Evolutionary conservation across 305 asterid genomes (phyloP).

Genomic region (Fraxinus platypoda): DNA sequence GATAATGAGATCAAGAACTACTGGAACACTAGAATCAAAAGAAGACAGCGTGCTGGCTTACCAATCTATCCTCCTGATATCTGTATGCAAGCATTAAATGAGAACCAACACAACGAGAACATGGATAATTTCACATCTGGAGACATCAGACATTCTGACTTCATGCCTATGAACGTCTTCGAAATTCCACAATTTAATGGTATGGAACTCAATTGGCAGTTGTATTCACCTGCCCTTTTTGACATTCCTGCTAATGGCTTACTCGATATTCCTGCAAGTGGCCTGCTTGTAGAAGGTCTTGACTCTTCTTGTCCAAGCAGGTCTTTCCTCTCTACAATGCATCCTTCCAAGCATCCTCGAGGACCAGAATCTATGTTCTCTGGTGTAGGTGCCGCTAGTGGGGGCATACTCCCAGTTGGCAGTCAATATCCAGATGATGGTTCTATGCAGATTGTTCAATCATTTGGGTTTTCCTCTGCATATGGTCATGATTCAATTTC

Average conservation of each 20-base stretch:
- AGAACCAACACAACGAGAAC: conserved; percentile 42
- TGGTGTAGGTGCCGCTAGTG: conserved; percentile 20
- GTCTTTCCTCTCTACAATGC: conserved; percentile 24
- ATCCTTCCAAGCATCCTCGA: conserved; percentile 37
- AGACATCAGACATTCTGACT: conserved; percentile 36
- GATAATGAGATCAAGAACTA: conserved; percentile 81
- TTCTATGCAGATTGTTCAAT: conserved; percentile 25
- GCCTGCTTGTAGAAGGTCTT: conserved; percentile 25
- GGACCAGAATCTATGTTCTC: conserved; percentile 30
- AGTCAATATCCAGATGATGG: conserved; percentile 30
- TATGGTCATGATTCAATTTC: conserved; percentile 31
- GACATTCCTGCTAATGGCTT: background rate
- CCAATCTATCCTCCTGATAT: conserved; percentile 74
- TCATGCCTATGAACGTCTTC: conserved; percentile 38
- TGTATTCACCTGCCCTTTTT: conserved; percentile 33
- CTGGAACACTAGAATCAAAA: conserved; percentile 80
- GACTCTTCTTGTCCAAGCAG: conserved; percentile 23
- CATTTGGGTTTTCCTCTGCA: conserved; percentile 31
- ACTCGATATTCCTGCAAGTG: conserved; percentile 22
- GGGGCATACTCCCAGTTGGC: conserved; percentile 20
- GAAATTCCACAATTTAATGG: conserved; percentile 53
- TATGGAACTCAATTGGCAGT: conserved; percentile 41
- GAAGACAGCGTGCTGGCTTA: conserved; percentile 68
- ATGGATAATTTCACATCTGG: conserved; percentile 39
- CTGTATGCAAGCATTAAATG: conserved; percentile 39